Conservation (phyloP, 768 basidiomycete species). For the Pleurotus salmoneostramineus region DNA sequence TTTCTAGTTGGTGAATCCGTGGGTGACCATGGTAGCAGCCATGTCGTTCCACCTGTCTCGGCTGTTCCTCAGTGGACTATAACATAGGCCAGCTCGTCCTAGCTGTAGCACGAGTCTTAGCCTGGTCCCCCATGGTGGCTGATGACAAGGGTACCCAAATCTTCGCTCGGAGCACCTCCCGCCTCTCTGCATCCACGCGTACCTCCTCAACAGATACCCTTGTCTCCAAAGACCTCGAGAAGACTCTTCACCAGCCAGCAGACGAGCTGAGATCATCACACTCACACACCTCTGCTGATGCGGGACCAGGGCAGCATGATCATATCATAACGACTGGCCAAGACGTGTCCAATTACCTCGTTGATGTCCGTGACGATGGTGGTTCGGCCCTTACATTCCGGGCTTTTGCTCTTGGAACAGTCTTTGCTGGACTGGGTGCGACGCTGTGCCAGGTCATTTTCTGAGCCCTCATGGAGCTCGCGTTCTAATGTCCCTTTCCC, state of each 20-base stretch:
- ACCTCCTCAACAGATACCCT: neutral
- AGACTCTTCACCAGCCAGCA: neutral
- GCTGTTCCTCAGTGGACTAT: neutral
- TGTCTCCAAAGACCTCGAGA: neutral
- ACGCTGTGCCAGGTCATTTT: constrained; percentile 42
- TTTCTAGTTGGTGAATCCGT: neutral
- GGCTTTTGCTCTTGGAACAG: constrained; percentile 48
- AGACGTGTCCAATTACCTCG: constrained; percentile 50
- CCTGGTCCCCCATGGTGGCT: neutral
- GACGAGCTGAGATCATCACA: neutral
- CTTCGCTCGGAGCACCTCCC: neutral
- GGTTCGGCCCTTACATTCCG: constrained; percentile 54
- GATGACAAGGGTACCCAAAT: neutral
- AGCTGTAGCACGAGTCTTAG: neutral
- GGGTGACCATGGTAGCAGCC: neutral
- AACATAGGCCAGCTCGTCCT: neutral
- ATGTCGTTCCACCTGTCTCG: neutral
- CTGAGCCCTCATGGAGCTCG: neutral
- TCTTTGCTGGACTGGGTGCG: constrained; percentile 55
- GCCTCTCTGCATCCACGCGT: neutral
- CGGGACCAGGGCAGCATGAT: constrained; percentile 13
- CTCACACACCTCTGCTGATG: neutral
- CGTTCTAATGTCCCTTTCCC: neutral
- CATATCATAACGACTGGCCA: constrained; percentile 37
- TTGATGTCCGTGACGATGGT: constrained; percentile 57